These are phyloP conservation scores for Drechslerella dactyloides DNA, from an alignment of 2,329 filamentous ascomycete genomes.

Conservation along the genomic window DNA sequence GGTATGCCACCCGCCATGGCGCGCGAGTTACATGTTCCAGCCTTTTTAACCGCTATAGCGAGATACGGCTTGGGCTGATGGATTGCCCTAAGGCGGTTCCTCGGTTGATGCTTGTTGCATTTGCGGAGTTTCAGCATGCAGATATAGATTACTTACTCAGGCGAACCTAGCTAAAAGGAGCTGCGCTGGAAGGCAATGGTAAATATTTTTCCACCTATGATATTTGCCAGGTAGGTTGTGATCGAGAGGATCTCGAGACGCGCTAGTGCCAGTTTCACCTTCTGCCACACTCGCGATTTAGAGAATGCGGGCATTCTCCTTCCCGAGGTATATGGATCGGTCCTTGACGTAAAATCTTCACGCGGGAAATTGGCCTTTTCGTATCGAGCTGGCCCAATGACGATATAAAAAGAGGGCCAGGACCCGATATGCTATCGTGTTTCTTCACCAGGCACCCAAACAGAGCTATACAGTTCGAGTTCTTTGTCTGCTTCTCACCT, in stretches of 20 bases:
- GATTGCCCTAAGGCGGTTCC: too few relatives aligned
- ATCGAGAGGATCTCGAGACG: background rate
- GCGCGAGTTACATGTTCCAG: background rate
- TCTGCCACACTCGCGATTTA: background rate
- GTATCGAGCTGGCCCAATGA: background rate
- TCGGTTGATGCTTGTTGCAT: too few relatives aligned
- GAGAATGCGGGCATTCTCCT: background rate
- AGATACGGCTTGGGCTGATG: too few relatives aligned
- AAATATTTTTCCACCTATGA: constrained; percentile 6
- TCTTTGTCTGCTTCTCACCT: background rate
- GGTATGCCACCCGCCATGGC: constrained; percentile 29
- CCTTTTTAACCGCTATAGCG: too few relatives aligned
- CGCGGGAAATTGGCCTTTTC: too few relatives aligned
- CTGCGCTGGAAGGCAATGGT: too few relatives aligned
- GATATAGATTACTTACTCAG: too few relatives aligned
- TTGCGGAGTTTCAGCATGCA: background rate
- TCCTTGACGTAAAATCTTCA: too few relatives aligned
- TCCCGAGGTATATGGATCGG: background rate
- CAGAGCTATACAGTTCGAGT: background rate
- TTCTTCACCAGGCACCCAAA: background rate
- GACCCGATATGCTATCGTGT: background rate
- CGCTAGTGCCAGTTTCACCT: background rate
- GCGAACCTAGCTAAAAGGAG: background rate
- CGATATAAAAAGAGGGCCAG: background rate
- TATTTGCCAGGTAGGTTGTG: background rate